A percentile compares a stretch with the other conserved stretches of the same genome.
These are phyloP conservation scores for Tolypocladium endophyticum DNA, from an alignment of 2,329 filamentous ascomycete species.

Conservation along the genomic window DNA sequence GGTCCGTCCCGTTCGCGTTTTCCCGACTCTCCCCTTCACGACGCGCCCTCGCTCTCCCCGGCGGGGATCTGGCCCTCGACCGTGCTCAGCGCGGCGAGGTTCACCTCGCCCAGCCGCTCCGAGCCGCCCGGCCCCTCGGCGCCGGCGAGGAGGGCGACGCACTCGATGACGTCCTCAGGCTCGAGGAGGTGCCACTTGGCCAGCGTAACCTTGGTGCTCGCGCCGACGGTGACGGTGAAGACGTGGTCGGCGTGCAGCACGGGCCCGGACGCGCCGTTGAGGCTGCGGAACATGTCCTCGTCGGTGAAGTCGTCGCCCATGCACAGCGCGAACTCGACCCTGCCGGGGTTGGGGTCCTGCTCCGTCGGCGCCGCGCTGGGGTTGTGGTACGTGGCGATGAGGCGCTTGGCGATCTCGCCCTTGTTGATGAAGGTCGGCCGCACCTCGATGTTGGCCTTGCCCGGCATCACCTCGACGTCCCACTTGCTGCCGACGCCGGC, in stretches of 20 bases:
- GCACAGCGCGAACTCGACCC: conserved; percentile 80
- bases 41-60: conserved; percentile 4
- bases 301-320: conserved; percentile 94
- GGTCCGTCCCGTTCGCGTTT: not conserved
- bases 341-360: conserved; percentile 31
- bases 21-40: not conserved
- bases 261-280: conserved; percentile 48
- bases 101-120: conserved; percentile 37
- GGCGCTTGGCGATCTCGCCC: conserved; percentile 80
- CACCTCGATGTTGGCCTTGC: conserved; percentile 94
- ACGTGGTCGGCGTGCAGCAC: conserved; percentile 52
- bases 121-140: conserved; percentile 27
- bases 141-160: conserved; percentile 44
- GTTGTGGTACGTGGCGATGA: conserved; percentile 63
- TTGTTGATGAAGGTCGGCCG: conserved; percentile 98
- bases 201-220: conserved; percentile 82
- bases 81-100: conserved; percentile 42
- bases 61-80: conserved; percentile 42
- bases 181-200: conserved; percentile 86
- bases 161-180: conserved; percentile 75
- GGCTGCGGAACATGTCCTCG: conserved; percentile 88
- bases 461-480: conserved; percentile 93
- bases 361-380: conserved; percentile 33
- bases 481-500: conserved; percentile 64
- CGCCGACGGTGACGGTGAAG: conserved; percentile 86